Evolutionary conservation across 2,329 filamentous ascomycete genomes (phyloP).

Genomic region (Curvularia eragrostidis): DNA sequence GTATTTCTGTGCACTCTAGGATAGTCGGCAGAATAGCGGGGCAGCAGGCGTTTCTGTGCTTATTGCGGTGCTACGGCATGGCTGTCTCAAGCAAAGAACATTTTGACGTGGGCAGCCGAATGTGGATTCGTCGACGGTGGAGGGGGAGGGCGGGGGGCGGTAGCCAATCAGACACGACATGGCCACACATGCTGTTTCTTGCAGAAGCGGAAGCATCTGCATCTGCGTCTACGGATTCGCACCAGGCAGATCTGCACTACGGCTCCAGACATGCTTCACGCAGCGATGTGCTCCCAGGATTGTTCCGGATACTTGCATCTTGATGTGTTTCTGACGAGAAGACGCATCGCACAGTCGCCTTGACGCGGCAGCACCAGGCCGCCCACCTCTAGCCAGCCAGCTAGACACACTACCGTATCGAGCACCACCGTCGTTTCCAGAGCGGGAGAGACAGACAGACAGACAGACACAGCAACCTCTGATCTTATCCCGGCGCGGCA

Average conservation of each 20-base stretch:
- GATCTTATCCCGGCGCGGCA: slow-evolving; percentile 8
- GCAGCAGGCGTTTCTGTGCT: slow-evolving; percentile 27
- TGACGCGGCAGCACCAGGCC: slow-evolving; percentile 12
- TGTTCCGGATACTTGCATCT: slow-evolving; percentile 35
- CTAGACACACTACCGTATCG: slow-evolving; percentile 25
- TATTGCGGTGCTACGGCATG: slow-evolving; percentile 31
- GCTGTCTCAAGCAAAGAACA: slow-evolving; percentile 26
- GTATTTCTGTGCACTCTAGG: slow-evolving; percentile 2
- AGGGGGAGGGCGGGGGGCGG: slow-evolving; percentile 16
- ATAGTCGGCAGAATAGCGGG: slow-evolving; percentile 24
- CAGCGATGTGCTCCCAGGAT: slow-evolving; percentile 39
- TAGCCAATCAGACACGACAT: slow-evolving; percentile 33
- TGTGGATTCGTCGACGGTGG: slow-evolving; percentile 29
- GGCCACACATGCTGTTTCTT: slow-evolving; percentile 7
- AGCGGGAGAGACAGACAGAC: slow-evolving; percentile 19
- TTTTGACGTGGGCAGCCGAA: slow-evolving; percentile 28
- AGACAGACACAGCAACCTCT: slow-evolving; percentile 21
- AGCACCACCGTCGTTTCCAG: slow-evolving; percentile 21
- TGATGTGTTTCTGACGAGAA: slow-evolving; percentile 15
- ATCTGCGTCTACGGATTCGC: slow-evolving; percentile 13
- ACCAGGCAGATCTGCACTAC: slow-evolving; percentile 28
- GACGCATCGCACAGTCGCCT: slow-evolving; percentile 27
- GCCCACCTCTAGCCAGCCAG: too few species aligned
- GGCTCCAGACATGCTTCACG: slow-evolving; percentile 27
- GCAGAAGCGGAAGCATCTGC: slow-evolving; percentile 8